Percentiles rank a stretch among this genome's conserved stretches.
Evolutionary conservation across 257 asterid genomes (phyloP).

Genomic region (Forsythia viridissima): DNA sequence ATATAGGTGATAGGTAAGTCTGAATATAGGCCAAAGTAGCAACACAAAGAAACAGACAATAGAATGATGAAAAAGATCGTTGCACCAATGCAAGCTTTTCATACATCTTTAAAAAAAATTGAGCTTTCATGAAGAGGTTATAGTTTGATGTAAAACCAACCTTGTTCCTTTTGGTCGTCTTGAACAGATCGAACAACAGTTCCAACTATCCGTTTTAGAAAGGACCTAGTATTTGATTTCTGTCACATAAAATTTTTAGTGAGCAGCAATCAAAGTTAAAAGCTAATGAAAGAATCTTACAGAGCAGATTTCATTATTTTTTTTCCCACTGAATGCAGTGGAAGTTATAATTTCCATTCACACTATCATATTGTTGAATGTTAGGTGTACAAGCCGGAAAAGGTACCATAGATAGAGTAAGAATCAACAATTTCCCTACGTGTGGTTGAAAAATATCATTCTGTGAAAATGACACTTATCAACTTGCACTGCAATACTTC

Average conservation of each 20-base stretch:
- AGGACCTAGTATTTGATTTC: slow-evolving; percentile 71
- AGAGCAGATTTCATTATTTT: slow-evolving; percentile 5
- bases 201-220: slow-evolving; percentile 86
- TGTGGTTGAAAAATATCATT: neutral
- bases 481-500: neutral
- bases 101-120: slow-evolving; percentile 1
- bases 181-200: slow-evolving; percentile 97
- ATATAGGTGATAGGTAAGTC: neutral
- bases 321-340: neutral
- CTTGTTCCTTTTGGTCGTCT: slow-evolving; percentile 96
- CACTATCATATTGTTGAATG: slow-evolving; percentile 7
- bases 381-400: neutral
- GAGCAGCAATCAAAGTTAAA: slow-evolving; percentile 21
- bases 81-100: neutral
- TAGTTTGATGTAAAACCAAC: slow-evolving; percentile 37
- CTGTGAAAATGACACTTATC: neutral
- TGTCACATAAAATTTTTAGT: slow-evolving; percentile 42
- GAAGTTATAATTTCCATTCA: slow-evolving; percentile 2
- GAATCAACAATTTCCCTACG: neutral
- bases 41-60: neutral
- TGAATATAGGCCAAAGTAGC: neutral
- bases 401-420: slow-evolving; percentile 2
- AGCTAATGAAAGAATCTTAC: slow-evolving; percentile 17
- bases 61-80: neutral
- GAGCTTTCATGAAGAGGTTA: neutral